A percentile compares a stretch with the other conserved stretches of the same genome.
phyloP scores from a whole-genome alignment of 495 filamentous ascomycete genomes.

The Penicillium fimorum region DNA sequence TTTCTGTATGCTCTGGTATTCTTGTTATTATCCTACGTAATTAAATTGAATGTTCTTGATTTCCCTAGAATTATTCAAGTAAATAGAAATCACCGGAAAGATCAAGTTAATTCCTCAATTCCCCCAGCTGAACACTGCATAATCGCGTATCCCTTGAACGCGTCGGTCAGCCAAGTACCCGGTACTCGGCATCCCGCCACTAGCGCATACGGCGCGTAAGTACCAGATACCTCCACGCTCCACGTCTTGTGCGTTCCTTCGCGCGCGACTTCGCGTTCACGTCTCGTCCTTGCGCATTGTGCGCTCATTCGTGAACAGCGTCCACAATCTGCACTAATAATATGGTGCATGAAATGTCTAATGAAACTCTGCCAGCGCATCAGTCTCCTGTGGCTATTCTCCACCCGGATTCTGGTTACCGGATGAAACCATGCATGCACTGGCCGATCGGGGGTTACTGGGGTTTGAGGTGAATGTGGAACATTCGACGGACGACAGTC shows the following conservation, averaged over 20 bases:
- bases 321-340: slow-evolving; percentile 2
- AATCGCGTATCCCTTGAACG: slow-evolving; percentile 13
- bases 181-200: slow-evolving; percentile 3
- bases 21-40: background rate
- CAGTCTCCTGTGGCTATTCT: background rate
- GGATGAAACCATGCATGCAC: slow-evolving; percentile 7
- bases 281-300: slow-evolving; percentile 4
- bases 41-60: background rate
- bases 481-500: background rate
- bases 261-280: slow-evolving; percentile 6
- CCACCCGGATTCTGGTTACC: background rate
- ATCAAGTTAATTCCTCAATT: background rate
- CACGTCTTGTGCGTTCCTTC: slow-evolving; percentile 7
- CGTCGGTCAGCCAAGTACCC: slow-evolving; percentile 9
- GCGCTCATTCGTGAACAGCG: slow-evolving; percentile 7
- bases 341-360: background rate
- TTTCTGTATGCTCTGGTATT: background rate
- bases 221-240: slow-evolving; percentile 14
- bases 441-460: background rate
- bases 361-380: slow-evolving; percentile 11
- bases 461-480: slow-evolving; percentile 2
- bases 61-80: background rate
- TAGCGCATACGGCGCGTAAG: background rate
- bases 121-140: background rate
- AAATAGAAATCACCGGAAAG: background rate